These are phyloP conservation scores for Sporothrix mexicana DNA, from an alignment of 2,329 filamentous ascomycete species.

Conservation along the genomic window DNA sequence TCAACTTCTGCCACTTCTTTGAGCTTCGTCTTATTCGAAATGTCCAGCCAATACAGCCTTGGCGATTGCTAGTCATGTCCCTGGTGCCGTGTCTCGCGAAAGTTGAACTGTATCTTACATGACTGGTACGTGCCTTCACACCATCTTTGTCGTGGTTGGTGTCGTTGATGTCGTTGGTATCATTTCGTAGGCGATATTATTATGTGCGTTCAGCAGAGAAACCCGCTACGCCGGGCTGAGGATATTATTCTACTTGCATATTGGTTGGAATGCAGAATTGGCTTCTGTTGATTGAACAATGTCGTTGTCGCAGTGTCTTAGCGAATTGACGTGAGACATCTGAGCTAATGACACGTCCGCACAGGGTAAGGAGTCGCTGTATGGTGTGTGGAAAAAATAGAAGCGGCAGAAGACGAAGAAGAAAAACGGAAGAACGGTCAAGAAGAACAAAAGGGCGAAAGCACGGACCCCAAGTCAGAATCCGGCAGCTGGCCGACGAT, in stretches of 20 bases:
- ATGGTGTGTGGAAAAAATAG: not conserved
- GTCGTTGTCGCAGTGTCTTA: not conserved
- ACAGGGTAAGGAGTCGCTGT: not conserved
- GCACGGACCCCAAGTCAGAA: not conserved
- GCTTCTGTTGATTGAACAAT: not conserved
- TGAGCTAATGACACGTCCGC: not conserved
- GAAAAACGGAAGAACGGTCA: not conserved
- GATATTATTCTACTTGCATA: not conserved
- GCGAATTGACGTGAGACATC: slow-evolving; percentile 2
- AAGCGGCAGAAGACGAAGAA: not conserved
- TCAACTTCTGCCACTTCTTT: not conserved
- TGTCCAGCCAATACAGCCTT: not conserved
- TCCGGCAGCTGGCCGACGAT: slow-evolving; percentile 7
- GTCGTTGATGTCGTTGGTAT: not conserved
- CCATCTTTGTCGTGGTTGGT: not conserved
- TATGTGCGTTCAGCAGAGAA: not conserved
- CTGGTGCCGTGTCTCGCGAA: not conserved
- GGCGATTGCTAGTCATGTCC: not conserved
- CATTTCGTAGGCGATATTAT: not conserved
- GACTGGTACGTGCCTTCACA: not conserved
- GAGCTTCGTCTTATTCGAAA: not conserved
- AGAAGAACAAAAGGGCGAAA: not conserved
- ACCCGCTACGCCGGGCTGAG: not conserved
- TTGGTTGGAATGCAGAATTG: not conserved
- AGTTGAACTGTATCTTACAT: not conserved